These are phyloP conservation scores for Calamus simplicifolius DNA, from an alignment of 176 grass and related monocot species.

Conservation along the genomic window DNA sequence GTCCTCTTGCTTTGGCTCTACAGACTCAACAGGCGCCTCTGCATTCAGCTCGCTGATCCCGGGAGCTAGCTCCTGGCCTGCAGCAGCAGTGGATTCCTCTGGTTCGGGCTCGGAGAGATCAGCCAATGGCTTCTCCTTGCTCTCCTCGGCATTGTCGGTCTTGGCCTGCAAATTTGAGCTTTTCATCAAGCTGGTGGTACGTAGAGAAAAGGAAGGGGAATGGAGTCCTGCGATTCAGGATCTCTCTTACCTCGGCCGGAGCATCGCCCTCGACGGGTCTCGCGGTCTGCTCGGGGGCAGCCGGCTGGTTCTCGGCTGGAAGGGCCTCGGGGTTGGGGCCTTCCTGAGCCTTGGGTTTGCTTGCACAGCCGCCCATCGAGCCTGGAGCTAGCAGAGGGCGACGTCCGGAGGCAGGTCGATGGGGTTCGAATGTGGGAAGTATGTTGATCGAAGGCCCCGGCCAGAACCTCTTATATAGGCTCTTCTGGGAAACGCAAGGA, in stretches of 20 bases:
- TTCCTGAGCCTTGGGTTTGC: slow-evolving; percentile 5
- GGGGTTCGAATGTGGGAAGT: no score
- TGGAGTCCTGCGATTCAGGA: neutral
- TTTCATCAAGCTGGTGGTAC: neutral
- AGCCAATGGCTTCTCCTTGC: slow-evolving; percentile 6
- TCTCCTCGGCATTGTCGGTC: slow-evolving; percentile 13
- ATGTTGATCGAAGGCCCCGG: no score
- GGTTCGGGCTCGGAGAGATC: slow-evolving; percentile 28
- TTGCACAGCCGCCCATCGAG: slow-evolving; percentile 29
- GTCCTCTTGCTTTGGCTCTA: slow-evolving; percentile 8
- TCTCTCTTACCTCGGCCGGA: neutral
- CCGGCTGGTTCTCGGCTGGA: slow-evolving; percentile 8
- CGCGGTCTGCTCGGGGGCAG: no score
- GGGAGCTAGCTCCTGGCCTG: slow-evolving; percentile 15
- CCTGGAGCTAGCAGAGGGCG: no score
- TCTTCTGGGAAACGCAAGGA: no score
- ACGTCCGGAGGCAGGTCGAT: no score
- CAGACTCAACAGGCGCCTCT: neutral
- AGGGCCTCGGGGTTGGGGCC: slow-evolving; percentile 13
- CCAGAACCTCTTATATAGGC: no score
- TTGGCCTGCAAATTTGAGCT: slow-evolving; percentile 12
- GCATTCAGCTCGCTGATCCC: slow-evolving; percentile 18
- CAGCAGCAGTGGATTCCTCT: slow-evolving; percentile 20
- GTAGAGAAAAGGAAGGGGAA: neutral
- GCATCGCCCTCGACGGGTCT: no score